Evolutionary conservation across 495 filamentous ascomycete genomes (phyloP).

Genomic region (Neurospora sp.): DNA sequence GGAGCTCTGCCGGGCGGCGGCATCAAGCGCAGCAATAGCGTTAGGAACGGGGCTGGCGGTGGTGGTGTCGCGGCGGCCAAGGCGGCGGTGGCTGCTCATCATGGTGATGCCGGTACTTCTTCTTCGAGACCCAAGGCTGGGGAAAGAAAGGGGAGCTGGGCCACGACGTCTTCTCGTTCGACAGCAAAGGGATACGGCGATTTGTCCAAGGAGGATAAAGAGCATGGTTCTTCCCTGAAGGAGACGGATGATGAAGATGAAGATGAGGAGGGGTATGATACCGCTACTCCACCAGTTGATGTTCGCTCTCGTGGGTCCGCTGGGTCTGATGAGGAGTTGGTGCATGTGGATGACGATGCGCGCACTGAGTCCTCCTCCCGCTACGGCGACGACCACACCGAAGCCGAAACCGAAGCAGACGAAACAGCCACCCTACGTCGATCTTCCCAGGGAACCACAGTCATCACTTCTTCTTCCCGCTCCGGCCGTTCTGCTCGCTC

Average conservation of each 20-base stretch:
- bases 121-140: background rate
- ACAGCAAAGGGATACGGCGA: constrained; percentile 37
- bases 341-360: background rate
- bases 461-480: constrained; percentile 45
- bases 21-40: constrained; percentile 50
- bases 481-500: background rate
- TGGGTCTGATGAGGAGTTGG: background rate
- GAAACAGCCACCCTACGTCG: constrained; percentile 21
- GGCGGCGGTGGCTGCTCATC: background rate
- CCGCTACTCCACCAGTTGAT: background rate
- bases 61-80: constrained; percentile 19
- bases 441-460: constrained; percentile 30
- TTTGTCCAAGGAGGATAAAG: constrained; percentile 24
- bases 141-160: background rate
- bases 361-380: background rate
- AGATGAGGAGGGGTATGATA: constrained; percentile 4
- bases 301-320: background rate
- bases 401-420: constrained; percentile 1
- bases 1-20: constrained; percentile 51
- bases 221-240: background rate
- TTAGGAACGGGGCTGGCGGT: constrained; percentile 57
- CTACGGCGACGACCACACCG: background rate
- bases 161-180: constrained; percentile 29
- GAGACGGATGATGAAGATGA: constrained; percentile 8
- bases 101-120: background rate